A percentile compares a stretch with the other conserved stretches of the same genome.
These are phyloP conservation scores for Camelina hispida DNA, from an alignment of 345 rosid species.

Conservation along the genomic window DNA sequence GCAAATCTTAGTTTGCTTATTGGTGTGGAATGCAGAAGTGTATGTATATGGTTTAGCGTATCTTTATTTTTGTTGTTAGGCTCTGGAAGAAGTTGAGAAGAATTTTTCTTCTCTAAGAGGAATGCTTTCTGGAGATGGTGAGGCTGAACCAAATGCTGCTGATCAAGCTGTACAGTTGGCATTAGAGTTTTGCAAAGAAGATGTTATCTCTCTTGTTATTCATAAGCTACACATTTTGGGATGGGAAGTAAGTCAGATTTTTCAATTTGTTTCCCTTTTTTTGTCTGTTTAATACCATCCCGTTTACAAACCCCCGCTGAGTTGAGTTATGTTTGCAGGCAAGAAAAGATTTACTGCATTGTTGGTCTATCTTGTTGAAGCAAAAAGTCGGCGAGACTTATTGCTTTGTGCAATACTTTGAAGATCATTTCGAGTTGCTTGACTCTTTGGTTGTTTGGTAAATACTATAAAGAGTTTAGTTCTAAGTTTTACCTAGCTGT, in stretches of 20 bases:
- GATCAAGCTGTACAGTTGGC: conserved; percentile 81
- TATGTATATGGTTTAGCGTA: background rate
- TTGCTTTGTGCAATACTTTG: conserved; percentile 81
- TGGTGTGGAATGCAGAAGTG: conserved; percentile 1
- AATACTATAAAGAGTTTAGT: background rate
- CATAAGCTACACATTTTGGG: conserved; percentile 84
- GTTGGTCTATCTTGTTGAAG: conserved; percentile 90
- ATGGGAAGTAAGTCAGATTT: conserved; percentile 77
- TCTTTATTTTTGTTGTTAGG: conserved; percentile 44
- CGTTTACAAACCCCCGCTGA: background rate
- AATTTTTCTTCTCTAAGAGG: conserved; percentile 71
- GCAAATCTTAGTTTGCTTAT: background rate
- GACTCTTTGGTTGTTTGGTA: conserved; percentile 68
- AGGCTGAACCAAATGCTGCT: conserved; percentile 74
- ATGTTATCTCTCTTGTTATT: conserved; percentile 70
- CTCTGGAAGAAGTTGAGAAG: conserved; percentile 94
- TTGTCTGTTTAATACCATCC: background rate
- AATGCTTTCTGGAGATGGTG: conserved; percentile 91
- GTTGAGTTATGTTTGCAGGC: conserved; percentile 52
- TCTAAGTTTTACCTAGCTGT: background rate
- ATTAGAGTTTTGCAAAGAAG: conserved; percentile 86
- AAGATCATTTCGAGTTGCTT: conserved; percentile 81
- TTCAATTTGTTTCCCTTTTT: background rate
- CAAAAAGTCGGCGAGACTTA: conserved; percentile 69
- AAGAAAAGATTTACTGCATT: conserved; percentile 88